Conservation (phyloP, 805 yeast species). For the Candida sonorensis region DNA sequence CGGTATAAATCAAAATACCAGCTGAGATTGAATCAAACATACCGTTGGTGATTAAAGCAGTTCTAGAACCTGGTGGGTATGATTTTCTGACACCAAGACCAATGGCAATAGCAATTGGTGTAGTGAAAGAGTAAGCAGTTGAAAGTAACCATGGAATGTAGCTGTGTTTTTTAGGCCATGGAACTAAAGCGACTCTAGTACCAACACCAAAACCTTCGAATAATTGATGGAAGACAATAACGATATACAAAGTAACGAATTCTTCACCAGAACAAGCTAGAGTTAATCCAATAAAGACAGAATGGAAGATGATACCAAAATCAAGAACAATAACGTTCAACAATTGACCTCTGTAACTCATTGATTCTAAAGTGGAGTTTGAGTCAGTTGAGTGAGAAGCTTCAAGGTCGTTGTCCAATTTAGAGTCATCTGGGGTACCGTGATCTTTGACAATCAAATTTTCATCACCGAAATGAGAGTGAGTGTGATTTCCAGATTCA, state of each 20-base stretch:
- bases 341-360: slow-evolving; percentile 38
- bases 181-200: slow-evolving; percentile 55
- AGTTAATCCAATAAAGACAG: slow-evolving; percentile 71
- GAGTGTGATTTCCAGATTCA: slow-evolving; percentile 31
- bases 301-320: slow-evolving; percentile 67
- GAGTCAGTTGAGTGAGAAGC: slow-evolving; percentile 26
- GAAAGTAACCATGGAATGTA: slow-evolving; percentile 45
- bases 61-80: slow-evolving; percentile 48
- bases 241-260: slow-evolving; percentile 61
- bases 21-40: slow-evolving; percentile 65
- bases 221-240: slow-evolving; percentile 60
- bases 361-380: slow-evolving; percentile 29
- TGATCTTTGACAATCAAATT: slow-evolving; percentile 24
- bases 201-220: slow-evolving; percentile 84
- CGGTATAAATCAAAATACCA: slow-evolving; percentile 69
- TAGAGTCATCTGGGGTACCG: too few species aligned
- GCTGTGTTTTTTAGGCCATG: slow-evolving; percentile 32
- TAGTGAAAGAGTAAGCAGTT: slow-evolving; percentile 41
- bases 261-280: slow-evolving; percentile 72
- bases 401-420: slow-evolving; percentile 10
- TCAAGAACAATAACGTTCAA: too few species aligned
- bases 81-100: slow-evolving; percentile 66
- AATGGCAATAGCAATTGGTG: slow-evolving; percentile 68
- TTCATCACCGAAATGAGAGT: slow-evolving; percentile 46
- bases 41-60: slow-evolving; percentile 57